Evolutionary conservation across 257 asterid genomes (phyloP).

Genomic region (Fraxinus cuspidata): DNA sequence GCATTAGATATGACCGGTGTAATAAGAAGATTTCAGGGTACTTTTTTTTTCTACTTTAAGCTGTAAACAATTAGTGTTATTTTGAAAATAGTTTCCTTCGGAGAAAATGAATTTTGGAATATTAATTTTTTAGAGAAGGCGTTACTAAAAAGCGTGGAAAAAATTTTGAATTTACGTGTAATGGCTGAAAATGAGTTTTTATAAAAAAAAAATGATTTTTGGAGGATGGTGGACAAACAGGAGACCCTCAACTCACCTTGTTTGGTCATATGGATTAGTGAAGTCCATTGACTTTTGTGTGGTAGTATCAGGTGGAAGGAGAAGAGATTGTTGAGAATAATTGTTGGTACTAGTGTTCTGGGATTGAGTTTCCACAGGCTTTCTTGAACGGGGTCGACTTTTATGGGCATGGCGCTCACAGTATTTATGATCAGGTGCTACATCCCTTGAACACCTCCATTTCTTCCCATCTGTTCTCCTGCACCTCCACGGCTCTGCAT

Average conservation of each 20-base stretch:
- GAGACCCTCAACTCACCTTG: constrained; percentile 37
- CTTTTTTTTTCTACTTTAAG: too few relatives aligned
- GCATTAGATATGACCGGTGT: too few relatives aligned
- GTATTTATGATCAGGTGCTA: constrained; percentile 49
- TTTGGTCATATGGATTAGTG: constrained; percentile 38
- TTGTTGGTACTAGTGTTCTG: background rate
- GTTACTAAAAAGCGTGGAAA: too few relatives aligned
- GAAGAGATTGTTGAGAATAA: constrained; percentile 3
- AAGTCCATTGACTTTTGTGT: background rate
- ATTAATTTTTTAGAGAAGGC: too few relatives aligned
- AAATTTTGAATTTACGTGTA: too few relatives aligned
- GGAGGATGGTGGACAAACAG: too few relatives aligned
- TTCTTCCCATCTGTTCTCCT: constrained; percentile 16
- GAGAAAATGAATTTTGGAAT: too few relatives aligned
- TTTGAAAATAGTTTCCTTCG: too few relatives aligned
- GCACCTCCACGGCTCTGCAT: constrained; percentile 16
- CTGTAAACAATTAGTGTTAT: too few relatives aligned
- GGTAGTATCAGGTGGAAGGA: background rate
- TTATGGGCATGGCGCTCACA: constrained; percentile 60
- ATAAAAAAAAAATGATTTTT: too few relatives aligned
- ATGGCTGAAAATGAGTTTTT: too few relatives aligned
- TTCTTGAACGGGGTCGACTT: constrained; percentile 58
- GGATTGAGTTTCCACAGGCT: constrained; percentile 52
- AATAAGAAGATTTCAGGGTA: too few relatives aligned
- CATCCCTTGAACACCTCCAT: constrained; percentile 37